Evolutionary conservation across 2,329 filamentous ascomycete species (phyloP).

Genomic region (Talaromyces sp.): DNA sequence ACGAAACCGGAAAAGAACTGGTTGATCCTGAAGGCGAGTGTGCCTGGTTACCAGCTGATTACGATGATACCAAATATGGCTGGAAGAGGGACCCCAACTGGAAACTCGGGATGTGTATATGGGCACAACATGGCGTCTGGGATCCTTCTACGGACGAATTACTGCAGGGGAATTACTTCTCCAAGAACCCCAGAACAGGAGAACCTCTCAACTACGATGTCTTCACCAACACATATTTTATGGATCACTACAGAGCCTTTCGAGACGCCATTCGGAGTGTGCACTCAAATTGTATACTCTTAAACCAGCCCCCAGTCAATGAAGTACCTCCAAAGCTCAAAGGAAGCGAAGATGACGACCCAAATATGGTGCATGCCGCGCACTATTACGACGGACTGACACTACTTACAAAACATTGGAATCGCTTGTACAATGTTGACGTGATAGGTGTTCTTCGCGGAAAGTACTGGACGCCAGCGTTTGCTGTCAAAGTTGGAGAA

Average conservation of each 20-base stretch:
- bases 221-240: slow-evolving; percentile 89
- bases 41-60: slow-evolving; percentile 79
- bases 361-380: slow-evolving; percentile 84
- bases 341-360: slow-evolving; percentile 83
- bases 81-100: slow-evolving; percentile 85
- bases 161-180: slow-evolving; percentile 83
- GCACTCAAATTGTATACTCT: slow-evolving; percentile 78
- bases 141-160: slow-evolving; percentile 75
- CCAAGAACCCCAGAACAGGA: slow-evolving; percentile 71
- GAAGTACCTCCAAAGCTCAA: slow-evolving; percentile 89
- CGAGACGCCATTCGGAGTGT: slow-evolving; percentile 69
- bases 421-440: slow-evolving; percentile 94
- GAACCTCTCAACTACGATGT: slow-evolving; percentile 73
- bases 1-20: slow-evolving; percentile 78
- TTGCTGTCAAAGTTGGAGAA: slow-evolving; percentile 90
- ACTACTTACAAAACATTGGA: slow-evolving; percentile 96
- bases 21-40: slow-evolving; percentile 83
- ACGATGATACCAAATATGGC: slow-evolving; percentile 83
- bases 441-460: slow-evolving; percentile 89
- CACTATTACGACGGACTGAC: slow-evolving; percentile 98
- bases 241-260: slow-evolving; percentile 79
- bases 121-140: slow-evolving; percentile 97
- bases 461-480: slow-evolving; percentile 81
- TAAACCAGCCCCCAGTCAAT: slow-evolving; percentile 87
- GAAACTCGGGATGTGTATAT: slow-evolving; percentile 92